Base-by-base conservation (phyloP, 352 stramenopile species). In the Globisporangium nodosum region DNA sequence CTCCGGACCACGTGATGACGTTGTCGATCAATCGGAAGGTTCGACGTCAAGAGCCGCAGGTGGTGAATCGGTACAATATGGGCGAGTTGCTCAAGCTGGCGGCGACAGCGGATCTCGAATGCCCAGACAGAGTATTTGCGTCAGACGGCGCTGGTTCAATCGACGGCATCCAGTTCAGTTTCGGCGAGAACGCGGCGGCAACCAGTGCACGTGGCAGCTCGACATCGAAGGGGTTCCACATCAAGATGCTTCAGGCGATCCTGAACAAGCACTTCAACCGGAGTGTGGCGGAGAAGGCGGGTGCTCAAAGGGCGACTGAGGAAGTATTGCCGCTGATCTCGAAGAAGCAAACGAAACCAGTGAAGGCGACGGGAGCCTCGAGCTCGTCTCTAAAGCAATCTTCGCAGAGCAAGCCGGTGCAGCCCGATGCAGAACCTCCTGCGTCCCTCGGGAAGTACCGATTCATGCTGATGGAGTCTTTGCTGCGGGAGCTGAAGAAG, bases 1-100 rank as follows among this genome's bases (percentile, higher is more conserved):
- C 68, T 0, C 81, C 81, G 21, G 81, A 92, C 4, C 68, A 82
- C 53, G 70, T 83, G n/a, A 80, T 88, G 64, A 70, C 68, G 7
- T 45, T 88, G 5, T 78, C 72, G 31, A 76, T 81, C 21, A 70
- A 55, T 40, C 58, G 58, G 33, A 61, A 64, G 46, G 24, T 18
- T 12, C 59, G 46, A 5, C 59, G 52, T 5, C 46, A 48, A 53
- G 57, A 51, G 71, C 50, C 60, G 48, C 7, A 65, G 52, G 39
- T 69, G 18, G 62, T 52, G 18, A 78, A 71, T 56, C 68, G 69
- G 9, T 88, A 85, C 53, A 76, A 74, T 39, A 56, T 87, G 30
- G 63, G 69, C 12, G 76, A 88, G 43, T 56, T 88, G 52, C 69
- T 87, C 11, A 68, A 69, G 30, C 73, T 89, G 35, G 79, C 75